A percentile compares a stretch with the other conserved stretches of the same genome.
Conservation (phyloP, 2,329 filamentous ascomycete species). For the Parafenestella ontariensis region DNA sequence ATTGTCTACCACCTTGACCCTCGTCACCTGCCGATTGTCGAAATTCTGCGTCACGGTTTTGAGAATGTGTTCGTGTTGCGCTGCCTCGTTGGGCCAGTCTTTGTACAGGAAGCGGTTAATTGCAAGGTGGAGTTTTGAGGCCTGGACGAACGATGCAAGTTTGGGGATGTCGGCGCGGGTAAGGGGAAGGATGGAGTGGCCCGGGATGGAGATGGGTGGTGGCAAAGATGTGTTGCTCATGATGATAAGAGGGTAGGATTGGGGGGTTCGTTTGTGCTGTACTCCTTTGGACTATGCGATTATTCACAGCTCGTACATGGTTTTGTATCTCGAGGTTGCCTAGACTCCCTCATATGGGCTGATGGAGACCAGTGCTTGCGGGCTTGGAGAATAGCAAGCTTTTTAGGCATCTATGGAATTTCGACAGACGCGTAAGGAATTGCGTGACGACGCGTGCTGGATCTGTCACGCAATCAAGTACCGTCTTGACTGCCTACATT, state of each 20-base stretch:
- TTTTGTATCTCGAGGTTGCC: no score
- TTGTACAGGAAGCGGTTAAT: background rate
- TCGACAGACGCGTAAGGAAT: background rate
- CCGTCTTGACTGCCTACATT: no score
- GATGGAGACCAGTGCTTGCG: background rate
- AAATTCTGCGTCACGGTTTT: background rate
- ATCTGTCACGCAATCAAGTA: no score
- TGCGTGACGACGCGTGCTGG: background rate
- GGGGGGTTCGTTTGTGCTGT: no score
- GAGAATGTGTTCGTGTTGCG: background rate
- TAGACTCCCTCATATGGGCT: background rate
- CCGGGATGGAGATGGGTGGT: no score
- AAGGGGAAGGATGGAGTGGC: background rate
- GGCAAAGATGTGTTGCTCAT: background rate
- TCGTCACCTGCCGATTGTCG: background rate
- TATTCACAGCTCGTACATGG: no score
- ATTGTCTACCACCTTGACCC: background rate
- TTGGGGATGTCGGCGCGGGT: background rate
- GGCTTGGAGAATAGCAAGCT: background rate
- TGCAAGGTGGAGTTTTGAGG: background rate
- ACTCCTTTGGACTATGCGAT: no score
- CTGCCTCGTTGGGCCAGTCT: background rate
- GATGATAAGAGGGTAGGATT: no score
- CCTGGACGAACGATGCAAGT: background rate
- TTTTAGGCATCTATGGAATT: background rate